These are phyloP conservation scores for Solanum bukasovii DNA, from an alignment of 257 asterid species.

Conservation along the genomic window DNA sequence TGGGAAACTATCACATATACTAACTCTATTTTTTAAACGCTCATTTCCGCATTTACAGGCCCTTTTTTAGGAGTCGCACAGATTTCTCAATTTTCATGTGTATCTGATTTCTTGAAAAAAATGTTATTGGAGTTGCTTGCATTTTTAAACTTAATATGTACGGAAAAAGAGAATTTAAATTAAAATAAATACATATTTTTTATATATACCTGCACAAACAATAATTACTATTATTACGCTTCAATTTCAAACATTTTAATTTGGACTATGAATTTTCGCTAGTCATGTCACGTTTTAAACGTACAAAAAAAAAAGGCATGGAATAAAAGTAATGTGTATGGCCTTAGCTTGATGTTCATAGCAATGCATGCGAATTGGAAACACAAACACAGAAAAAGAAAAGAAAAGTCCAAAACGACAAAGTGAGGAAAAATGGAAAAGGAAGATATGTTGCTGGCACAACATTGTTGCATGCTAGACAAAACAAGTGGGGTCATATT, in stretches of 20 bases:
- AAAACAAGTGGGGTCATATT: constrained; percentile 23
- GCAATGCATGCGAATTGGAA: not conserved
- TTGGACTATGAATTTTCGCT: not conserved
- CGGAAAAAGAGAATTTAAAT: not conserved
- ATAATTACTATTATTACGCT: not conserved
- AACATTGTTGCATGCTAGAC: constrained; percentile 15
- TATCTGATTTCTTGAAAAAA: not conserved
- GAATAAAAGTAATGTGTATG: not conserved
- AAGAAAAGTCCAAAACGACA: not conserved
- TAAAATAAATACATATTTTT: not conserved
- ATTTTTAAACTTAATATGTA: too few relatives aligned
- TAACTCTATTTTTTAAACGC: too few relatives aligned
- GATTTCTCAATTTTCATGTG: too few relatives aligned
- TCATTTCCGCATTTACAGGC: too few relatives aligned
- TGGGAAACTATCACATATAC: too few relatives aligned
- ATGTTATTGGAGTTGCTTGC: not conserved
- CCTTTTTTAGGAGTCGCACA: too few relatives aligned
- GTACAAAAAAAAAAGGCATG: not conserved
- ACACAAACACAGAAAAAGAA: not conserved
- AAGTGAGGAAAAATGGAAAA: not conserved
- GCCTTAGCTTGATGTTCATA: not conserved
- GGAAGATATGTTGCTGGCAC: not conserved
- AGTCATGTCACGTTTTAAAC: not conserved
- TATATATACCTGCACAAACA: too few relatives aligned
- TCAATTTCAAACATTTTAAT: not conserved